Conservation (phyloP, 2,329 filamentous ascomycete genomes). For the Sarocladium kiliense region DNA sequence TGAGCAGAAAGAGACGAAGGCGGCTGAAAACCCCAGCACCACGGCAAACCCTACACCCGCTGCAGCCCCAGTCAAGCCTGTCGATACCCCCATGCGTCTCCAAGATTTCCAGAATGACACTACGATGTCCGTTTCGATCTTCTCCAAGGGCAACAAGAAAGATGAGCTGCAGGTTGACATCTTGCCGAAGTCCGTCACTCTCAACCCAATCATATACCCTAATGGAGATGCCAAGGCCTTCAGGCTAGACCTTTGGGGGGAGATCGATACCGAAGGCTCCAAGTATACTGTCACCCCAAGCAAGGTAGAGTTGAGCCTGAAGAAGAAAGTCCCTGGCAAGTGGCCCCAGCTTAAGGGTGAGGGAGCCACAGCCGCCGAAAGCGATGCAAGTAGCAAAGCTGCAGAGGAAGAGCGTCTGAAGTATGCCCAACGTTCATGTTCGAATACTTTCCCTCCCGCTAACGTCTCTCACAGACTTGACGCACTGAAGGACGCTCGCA, state of each 20-base stretch:
- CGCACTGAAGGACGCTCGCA: constrained; percentile 16
- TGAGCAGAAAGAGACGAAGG: neutral
- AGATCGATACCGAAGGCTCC: constrained; percentile 57
- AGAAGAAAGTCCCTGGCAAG: constrained; percentile 63
- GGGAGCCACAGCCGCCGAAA: neutral
- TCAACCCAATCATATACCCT: constrained; percentile 27
- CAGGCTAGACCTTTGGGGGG: constrained; percentile 58
- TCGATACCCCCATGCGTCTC: constrained; percentile 20
- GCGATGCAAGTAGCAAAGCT: neutral
- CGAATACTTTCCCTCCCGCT: neutral
- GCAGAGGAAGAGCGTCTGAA: constrained; percentile 12
- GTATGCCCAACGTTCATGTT: constrained; percentile 16
- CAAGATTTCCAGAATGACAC: constrained; percentile 31
- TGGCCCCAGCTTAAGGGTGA: constrained; percentile 45
- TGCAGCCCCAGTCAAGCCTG: constrained; percentile 11
- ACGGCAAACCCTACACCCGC: neutral
- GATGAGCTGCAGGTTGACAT: constrained; percentile 34
- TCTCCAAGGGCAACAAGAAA: constrained; percentile 36
- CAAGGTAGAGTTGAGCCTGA: constrained; percentile 74
- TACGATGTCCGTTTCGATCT: constrained; percentile 33
- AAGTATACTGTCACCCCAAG: constrained; percentile 63
- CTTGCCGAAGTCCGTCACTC: constrained; percentile 17
- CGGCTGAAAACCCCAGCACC: neutral
- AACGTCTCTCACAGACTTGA: constrained; percentile 14
- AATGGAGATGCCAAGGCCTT: constrained; percentile 56